A percentile compares a stretch with the other conserved stretches of the same genome.
Evolutionary conservation across 148 eudicot genomes (phyloP).

Genomic region (Chenopodium formosanum): DNA sequence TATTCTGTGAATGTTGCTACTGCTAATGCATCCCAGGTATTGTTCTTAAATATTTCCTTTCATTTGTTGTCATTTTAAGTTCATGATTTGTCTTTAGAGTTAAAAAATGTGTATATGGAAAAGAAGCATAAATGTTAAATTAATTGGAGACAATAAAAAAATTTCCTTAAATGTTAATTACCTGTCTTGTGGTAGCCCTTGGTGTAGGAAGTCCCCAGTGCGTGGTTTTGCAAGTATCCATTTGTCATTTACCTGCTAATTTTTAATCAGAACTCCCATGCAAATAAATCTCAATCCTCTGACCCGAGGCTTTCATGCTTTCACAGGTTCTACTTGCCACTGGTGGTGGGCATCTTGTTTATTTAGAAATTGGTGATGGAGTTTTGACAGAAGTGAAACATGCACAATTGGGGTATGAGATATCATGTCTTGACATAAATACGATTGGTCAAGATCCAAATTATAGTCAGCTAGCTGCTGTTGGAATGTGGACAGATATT

Average conservation of each 20-base stretch:
- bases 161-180: not conserved
- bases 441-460: constrained; percentile 81
- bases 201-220: not conserved
- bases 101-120: not conserved
- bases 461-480: constrained; percentile 85
- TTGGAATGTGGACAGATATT: constrained; percentile 99
- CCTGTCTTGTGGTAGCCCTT: not conserved
- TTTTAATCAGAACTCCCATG: not conserved
- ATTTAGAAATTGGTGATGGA: constrained; percentile 92
- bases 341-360: constrained; percentile 91
- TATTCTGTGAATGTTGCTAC: constrained; percentile 92
- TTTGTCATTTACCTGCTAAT: not conserved
- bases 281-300: not conserved
- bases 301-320: constrained; percentile 13
- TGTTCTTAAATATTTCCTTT: constrained; percentile 2
- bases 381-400: constrained; percentile 63
- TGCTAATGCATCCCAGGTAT: constrained; percentile 89
- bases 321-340: constrained; percentile 86
- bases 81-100: not conserved
- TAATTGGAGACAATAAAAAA: too few species aligned
- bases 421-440: constrained; percentile 92
- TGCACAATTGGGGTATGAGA: constrained; percentile 78
- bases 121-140: not conserved
- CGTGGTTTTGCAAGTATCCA: not conserved
- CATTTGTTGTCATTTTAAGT: not conserved